Conservation (phyloP, 106 monocot genomes). For the Platanthera zijinensis region DNA sequence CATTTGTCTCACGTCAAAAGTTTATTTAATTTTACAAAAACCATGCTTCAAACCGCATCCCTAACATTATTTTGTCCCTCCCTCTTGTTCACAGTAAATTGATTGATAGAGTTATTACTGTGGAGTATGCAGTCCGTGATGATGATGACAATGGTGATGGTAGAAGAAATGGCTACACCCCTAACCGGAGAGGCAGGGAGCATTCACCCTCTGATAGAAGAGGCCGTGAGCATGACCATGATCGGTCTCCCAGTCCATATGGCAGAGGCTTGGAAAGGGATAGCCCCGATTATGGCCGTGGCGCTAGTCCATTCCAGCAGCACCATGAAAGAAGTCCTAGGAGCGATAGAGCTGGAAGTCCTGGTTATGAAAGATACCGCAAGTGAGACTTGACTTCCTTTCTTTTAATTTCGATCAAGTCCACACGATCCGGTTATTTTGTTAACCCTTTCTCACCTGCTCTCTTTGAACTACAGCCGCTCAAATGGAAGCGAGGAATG, state of each 20-base stretch:
- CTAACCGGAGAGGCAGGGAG: slow-evolving; percentile 52
- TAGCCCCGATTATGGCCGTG: slow-evolving; percentile 89
- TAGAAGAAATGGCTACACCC: slow-evolving; percentile 70
- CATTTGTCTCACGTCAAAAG: too few species aligned
- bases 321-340: slow-evolving; percentile 38
- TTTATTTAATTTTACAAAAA: background rate
- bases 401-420: background rate
- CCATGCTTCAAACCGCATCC: background rate
- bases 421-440: background rate
- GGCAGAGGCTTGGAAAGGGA: slow-evolving; percentile 61
- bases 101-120: slow-evolving; percentile 84
- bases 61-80: background rate
- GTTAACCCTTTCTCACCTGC: background rate
- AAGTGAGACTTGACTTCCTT: background rate
- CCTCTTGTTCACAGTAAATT: slow-evolving; percentile 42
- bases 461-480: background rate
- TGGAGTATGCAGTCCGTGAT: slow-evolving; percentile 93
- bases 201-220: slow-evolving; percentile 45
- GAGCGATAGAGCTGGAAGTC: slow-evolving; percentile 48
- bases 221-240: slow-evolving; percentile 28
- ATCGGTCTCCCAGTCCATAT: slow-evolving; percentile 74
- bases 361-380: slow-evolving; percentile 27
- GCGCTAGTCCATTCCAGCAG: slow-evolving; percentile 37
- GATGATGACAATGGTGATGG: slow-evolving; percentile 75
- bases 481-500: slow-evolving; percentile 1